phyloP scores from a whole-genome alignment of 371 early-diverging fungal genomes.

The Apophysomyces variabilis region DNA sequence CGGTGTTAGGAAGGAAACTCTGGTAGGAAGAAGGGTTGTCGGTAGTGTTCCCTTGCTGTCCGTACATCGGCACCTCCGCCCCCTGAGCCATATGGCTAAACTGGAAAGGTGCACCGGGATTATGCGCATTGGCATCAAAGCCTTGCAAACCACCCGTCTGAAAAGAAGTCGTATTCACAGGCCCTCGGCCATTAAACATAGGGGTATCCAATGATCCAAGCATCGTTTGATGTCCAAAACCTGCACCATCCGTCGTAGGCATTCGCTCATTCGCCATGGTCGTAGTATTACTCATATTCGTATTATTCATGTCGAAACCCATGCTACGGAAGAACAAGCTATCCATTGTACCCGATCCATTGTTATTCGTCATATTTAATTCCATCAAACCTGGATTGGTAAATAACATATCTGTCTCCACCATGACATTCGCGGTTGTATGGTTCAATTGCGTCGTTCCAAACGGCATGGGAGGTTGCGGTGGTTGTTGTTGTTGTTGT shows the following conservation, averaged over 20 bases:
- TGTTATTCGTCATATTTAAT: constrained; percentile 12
- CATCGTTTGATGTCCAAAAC: constrained; percentile 8
- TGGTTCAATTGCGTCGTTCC: constrained; percentile 12
- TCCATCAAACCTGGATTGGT: constrained; percentile 25
- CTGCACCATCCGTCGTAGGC: background rate
- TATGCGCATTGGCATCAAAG: constrained; percentile 2
- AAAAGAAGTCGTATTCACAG: constrained; percentile 8
- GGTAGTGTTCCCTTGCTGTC: constrained; percentile 3
- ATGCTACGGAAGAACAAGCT: constrained; percentile 34
- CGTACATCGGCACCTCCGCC: background rate
- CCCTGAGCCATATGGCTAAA: constrained; percentile 5
- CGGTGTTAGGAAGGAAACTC: constrained; percentile 21
- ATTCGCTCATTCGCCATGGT: background rate
- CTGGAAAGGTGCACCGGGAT: background rate
- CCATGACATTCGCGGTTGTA: constrained; percentile 24
- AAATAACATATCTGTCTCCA: constrained; percentile 33
- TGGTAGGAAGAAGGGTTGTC: background rate
- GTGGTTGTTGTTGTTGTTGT: constrained; percentile 18
- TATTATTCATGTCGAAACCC: constrained; percentile 30
- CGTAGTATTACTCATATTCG: background rate
- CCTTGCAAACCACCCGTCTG: constrained; percentile 1
- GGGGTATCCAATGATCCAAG: constrained; percentile 8
- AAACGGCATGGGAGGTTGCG: constrained; percentile 16
- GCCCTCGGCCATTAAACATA: constrained; percentile 13
- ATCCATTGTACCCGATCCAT: constrained; percentile 25